Conservation (phyloP, 2,329 filamentous ascomycete species). For the Scedosporium minutisporum region DNA sequence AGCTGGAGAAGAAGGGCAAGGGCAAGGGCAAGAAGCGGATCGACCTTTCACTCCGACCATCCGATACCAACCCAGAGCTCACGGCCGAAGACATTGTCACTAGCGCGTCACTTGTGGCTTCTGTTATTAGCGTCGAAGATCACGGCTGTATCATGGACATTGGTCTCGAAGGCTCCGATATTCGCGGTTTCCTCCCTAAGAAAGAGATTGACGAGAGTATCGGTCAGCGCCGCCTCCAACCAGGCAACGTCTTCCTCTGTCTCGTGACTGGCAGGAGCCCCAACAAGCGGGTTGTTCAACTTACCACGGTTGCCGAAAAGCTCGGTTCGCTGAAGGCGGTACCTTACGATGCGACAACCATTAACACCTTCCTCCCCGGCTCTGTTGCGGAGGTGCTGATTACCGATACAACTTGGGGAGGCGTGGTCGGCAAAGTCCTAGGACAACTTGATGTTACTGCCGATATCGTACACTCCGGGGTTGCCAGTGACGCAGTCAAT, state of each 20-base stretch:
- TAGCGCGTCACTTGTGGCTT: slow-evolving; percentile 75
- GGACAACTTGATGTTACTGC: slow-evolving; percentile 85
- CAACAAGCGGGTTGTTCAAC: slow-evolving; percentile 75
- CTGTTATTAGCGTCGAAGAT: slow-evolving; percentile 86
- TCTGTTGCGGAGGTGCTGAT: slow-evolving; percentile 81
- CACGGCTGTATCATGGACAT: slow-evolving; percentile 92
- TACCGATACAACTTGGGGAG: slow-evolving; percentile 61
- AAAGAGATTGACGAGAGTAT: slow-evolving; percentile 65
- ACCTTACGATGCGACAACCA: slow-evolving; percentile 69
- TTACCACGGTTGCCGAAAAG: slow-evolving; percentile 65
- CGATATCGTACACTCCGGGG: slow-evolving; percentile 80
- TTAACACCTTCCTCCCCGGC: slow-evolving; percentile 84
- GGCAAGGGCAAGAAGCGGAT: slow-evolving; percentile 70
- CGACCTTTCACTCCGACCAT: slow-evolving; percentile 75
- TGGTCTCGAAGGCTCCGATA: slow-evolving; percentile 56
- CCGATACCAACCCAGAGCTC: slow-evolving; percentile 67
- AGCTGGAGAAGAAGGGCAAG: slow-evolving; percentile 41
- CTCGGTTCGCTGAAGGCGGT: slow-evolving; percentile 57
- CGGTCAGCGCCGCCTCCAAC: slow-evolving; percentile 59
- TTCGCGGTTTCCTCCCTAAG: slow-evolving; percentile 77
- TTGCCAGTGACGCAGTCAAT: slow-evolving; percentile 57
- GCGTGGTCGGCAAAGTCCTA: slow-evolving; percentile 84
- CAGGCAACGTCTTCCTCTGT: slow-evolving; percentile 78
- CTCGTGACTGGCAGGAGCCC: slow-evolving; percentile 65
- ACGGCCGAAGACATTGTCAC: slow-evolving; percentile 61